Percentiles rank a stretch among this genome's conserved stretches.
Evolutionary conservation across 2,329 filamentous ascomycete species (phyloP).

Genomic region (Didymella keratinophila): DNA sequence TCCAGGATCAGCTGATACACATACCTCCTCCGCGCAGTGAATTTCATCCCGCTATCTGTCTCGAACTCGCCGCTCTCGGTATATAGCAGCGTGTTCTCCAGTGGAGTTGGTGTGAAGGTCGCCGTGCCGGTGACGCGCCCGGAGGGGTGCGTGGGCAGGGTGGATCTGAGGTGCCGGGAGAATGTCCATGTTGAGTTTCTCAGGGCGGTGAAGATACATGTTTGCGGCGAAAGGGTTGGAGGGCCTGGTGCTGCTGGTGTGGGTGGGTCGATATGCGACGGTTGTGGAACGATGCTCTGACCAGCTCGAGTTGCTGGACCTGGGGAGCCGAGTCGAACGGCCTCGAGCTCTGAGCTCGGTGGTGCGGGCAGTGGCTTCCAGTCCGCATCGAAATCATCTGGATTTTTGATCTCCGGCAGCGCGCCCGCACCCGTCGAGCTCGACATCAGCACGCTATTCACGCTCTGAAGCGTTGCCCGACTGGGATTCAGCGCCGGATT

Average conservation of each 20-base stretch:
- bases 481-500: constrained; percentile 84
- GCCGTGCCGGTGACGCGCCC: constrained; percentile 72
- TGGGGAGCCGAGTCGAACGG: too few relatives aligned
- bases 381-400: not conserved
- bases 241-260: too few relatives aligned
- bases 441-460: constrained; percentile 86
- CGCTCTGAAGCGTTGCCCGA: constrained; percentile 83
- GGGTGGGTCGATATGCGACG: too few relatives aligned
- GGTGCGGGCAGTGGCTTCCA: not conserved
- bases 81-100: constrained; percentile 69
- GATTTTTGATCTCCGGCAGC: not conserved
- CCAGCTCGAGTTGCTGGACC: too few relatives aligned
- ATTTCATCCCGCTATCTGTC: constrained; percentile 62
- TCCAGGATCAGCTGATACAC: constrained; percentile 59
- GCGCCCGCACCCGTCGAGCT: not conserved
- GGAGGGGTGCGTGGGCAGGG: constrained; percentile 67
- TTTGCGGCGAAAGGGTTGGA: constrained; percentile 10
- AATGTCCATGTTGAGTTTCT: constrained; percentile 63
- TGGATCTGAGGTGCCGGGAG: constrained; percentile 63
- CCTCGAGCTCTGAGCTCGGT: too few relatives aligned
- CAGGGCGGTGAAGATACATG: not conserved
- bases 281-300: too few relatives aligned
- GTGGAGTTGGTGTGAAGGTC: constrained; percentile 52
- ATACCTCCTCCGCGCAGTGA: constrained; percentile 71
- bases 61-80: constrained; percentile 71